These are phyloP conservation scores for Physaria fendleri DNA, from an alignment of 345 rosid species.

Conservation along the genomic window DNA sequence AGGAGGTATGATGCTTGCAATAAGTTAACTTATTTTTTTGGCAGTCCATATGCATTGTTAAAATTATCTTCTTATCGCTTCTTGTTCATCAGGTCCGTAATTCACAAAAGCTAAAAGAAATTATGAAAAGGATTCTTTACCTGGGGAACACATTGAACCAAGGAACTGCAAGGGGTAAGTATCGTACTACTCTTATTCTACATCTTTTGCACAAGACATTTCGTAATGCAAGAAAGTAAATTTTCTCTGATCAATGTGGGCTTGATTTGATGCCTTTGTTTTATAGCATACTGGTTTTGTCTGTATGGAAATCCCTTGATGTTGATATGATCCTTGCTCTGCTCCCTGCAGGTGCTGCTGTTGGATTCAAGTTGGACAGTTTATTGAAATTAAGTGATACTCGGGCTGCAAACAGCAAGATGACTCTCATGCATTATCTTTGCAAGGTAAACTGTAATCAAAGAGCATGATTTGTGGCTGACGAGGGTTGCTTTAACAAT, in stretches of 20 bases:
- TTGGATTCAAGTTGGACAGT: conserved; percentile 98
- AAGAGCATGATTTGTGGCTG: not conserved
- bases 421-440: conserved; percentile 98
- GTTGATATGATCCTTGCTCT: conserved; percentile 6
- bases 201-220: not conserved
- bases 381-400: conserved; percentile 87
- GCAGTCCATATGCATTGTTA: conserved; percentile 2
- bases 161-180: conserved; percentile 97
- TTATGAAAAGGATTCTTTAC: conserved; percentile 86
- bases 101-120: conserved; percentile 80
- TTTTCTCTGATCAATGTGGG: not conserved
- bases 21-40: conserved; percentile 1
- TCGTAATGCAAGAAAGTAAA: not conserved
- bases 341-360: conserved; percentile 72
- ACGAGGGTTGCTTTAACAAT: not conserved
- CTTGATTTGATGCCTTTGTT: not conserved
- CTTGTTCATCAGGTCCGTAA: conserved; percentile 65
- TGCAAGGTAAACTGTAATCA: conserved; percentile 58
- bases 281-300: conserved; percentile 8
- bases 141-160: conserved; percentile 91
- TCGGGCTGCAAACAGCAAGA: conserved; percentile 86
- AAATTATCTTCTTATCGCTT: conserved; percentile 3
- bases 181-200: not conserved
- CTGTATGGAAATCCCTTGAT: conserved; percentile 2
- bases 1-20: conserved; percentile 53